Percentiles rank a stretch among this genome's conserved stretches.
These are phyloP conservation scores for Pulicaria dysenterica DNA, from an alignment of 129 eudicot genomes.

Conservation along the genomic window DNA sequence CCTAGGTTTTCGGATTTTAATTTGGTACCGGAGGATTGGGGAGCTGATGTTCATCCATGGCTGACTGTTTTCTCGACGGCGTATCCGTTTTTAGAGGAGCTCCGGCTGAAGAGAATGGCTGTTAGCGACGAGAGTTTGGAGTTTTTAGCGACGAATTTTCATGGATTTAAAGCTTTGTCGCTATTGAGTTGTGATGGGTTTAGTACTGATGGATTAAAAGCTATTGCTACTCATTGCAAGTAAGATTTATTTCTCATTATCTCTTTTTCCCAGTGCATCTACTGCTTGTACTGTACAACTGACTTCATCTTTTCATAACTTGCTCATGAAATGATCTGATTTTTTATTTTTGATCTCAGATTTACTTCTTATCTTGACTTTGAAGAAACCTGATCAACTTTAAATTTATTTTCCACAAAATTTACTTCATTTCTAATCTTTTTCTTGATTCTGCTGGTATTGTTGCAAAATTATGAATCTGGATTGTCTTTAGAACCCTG, in stretches of 20 bases:
- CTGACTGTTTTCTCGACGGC: constrained; percentile 53
- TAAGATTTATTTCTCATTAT: constrained; percentile 28
- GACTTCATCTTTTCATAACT: background rate
- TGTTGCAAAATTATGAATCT: constrained; percentile 23
- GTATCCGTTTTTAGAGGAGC: constrained; percentile 81
- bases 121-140: constrained; percentile 76
- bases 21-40: constrained; percentile 76
- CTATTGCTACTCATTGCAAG: constrained; percentile 88
- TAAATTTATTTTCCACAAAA: background rate
- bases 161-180: constrained; percentile 57
- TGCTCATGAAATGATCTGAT: background rate
- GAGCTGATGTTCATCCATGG: constrained; percentile 72
- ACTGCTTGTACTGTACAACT: constrained; percentile 5
- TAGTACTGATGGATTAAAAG: constrained; percentile 72
- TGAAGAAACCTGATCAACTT: constrained; percentile 8
- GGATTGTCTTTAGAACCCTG: constrained; percentile 12
- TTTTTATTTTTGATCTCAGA: background rate
- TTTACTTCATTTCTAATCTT: background rate
- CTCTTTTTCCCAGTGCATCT: background rate
- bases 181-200: constrained; percentile 85
- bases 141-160: constrained; percentile 64
- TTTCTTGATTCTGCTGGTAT: constrained; percentile 5
- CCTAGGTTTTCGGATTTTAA: constrained; percentile 82
- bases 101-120: constrained; percentile 78
- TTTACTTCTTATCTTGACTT: constrained; percentile 7